phyloP scores from a whole-genome alignment of 495 filamentous ascomycete species.

The Clohesyomyces aquaticus region DNA sequence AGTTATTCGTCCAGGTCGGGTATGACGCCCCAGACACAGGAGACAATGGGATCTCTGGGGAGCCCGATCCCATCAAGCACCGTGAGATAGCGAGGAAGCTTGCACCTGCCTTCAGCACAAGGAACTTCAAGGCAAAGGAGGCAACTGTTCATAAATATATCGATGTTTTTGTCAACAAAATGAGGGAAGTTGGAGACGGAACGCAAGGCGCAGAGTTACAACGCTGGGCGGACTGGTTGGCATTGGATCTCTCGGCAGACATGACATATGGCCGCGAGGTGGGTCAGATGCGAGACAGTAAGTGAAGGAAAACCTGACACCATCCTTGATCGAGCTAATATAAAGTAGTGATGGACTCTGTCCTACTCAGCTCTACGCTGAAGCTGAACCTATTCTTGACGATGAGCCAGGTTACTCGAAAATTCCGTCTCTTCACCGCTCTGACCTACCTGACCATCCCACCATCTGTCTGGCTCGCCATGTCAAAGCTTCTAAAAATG shows the following conservation, averaged over 20 bases:
- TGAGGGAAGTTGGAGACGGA: not conserved
- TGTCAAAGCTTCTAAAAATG: constrained; percentile 6
- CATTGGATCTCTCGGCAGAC: constrained; percentile 5
- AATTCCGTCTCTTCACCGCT: constrained; percentile 1
- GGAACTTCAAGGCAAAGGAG: constrained; percentile 10
- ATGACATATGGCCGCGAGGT: constrained; percentile 4
- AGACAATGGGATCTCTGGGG: constrained; percentile 5
- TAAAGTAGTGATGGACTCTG: constrained; percentile 2
- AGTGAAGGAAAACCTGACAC: not conserved
- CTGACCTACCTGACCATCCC: constrained; percentile 6
- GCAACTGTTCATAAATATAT: constrained; percentile 1
- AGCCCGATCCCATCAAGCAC: constrained; percentile 11
- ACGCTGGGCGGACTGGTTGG: constrained; percentile 9
- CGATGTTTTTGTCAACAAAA: constrained; percentile 7
- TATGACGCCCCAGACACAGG: constrained; percentile 5
- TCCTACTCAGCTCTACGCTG: not conserved
- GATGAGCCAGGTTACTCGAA: not conserved
- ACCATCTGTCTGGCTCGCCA: constrained; percentile 4
- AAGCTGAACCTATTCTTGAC: constrained; percentile 8
- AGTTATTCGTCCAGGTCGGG: constrained; percentile 11
- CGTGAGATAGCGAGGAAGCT: constrained; percentile 16
- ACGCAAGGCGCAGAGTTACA: not conserved
- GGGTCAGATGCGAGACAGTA: constrained; percentile 17
- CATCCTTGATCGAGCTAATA: not conserved
- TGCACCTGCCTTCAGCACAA: constrained; percentile 20